phyloP scores from a whole-genome alignment of 176 grass and related monocot genomes.

The Neostapfia colusana region DNA sequence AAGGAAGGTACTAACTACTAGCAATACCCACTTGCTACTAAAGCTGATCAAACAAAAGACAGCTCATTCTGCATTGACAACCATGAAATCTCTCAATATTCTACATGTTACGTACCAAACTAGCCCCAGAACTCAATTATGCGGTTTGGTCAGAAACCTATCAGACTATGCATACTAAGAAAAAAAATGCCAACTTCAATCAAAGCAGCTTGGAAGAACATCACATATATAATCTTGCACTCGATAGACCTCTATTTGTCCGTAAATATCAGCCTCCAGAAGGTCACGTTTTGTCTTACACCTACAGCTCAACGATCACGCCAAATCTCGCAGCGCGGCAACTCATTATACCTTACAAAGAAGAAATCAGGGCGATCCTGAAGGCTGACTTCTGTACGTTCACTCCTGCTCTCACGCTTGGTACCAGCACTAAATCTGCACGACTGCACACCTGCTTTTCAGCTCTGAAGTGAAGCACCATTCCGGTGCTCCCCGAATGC shows the following conservation, averaged over 20 bases:
- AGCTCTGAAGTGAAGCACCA: neutral
- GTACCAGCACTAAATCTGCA: too few species aligned
- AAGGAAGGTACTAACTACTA: constrained; percentile 35
- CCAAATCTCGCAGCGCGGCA: neutral
- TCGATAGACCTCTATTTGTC: neutral
- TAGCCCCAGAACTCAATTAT: constrained; percentile 15
- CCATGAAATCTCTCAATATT: constrained; percentile 20
- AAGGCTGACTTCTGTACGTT: neutral
- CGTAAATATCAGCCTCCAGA: neutral
- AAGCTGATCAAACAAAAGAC: constrained; percentile 35
- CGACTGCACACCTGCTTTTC: too few species aligned
- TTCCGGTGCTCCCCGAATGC: neutral
- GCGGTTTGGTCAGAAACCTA: neutral
- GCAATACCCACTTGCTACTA: constrained; percentile 17
- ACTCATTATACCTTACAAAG: neutral
- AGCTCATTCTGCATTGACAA: constrained; percentile 42
- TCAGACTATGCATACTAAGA: neutral
- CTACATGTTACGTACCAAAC: constrained; percentile 30
- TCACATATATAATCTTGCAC: neutral
- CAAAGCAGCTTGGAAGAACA: neutral
- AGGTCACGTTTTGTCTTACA: constrained; percentile 6
- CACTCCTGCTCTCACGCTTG: neutral
- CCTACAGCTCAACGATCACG: constrained; percentile 17
- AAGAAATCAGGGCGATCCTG: neutral
- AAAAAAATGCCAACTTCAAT: neutral